Conservation (phyloP, 345 rosid genomes). For the Hypericum perforatum region DNA sequence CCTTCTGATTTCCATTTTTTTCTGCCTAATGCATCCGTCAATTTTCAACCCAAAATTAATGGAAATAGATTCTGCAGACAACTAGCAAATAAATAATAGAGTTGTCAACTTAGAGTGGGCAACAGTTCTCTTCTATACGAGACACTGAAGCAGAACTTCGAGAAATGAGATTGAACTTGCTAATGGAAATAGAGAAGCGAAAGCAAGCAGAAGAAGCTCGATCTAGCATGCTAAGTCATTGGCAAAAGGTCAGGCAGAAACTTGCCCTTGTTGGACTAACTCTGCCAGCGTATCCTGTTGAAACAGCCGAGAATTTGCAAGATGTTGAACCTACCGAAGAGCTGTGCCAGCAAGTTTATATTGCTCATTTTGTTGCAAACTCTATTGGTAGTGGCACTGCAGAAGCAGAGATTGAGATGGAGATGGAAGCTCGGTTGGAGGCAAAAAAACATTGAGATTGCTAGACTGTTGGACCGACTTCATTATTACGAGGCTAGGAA, state of each 20-base stretch:
- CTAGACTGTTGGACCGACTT: constrained; percentile 63
- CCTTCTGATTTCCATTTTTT: no score
- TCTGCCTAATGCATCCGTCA: no score
- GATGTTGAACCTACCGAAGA: constrained; percentile 41
- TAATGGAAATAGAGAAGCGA: constrained; percentile 63
- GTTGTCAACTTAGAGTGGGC: constrained; percentile 48
- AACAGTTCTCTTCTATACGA: constrained; percentile 24
- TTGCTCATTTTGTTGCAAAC: constrained; percentile 59
- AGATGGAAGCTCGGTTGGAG: constrained; percentile 58
- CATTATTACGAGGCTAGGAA: constrained; percentile 75
- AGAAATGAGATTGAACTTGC: constrained; percentile 46
- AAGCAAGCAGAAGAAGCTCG: constrained; percentile 67
- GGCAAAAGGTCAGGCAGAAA: constrained; percentile 63
- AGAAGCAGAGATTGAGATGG: constrained; percentile 64
- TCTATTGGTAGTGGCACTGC: constrained; percentile 51
- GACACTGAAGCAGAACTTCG: constrained; percentile 43
- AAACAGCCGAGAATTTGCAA: constrained; percentile 21
- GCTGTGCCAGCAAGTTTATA: constrained; percentile 44
- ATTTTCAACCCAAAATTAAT: no score
- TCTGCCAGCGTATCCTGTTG: constrained; percentile 43
- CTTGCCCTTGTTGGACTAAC: constrained; percentile 48
- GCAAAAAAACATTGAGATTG: constrained; percentile 82
- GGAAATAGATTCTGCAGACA: no score
- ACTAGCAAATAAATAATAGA: constrained; percentile 26
- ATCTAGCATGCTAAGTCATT: constrained; percentile 33